Evolutionary conservation across 1,139 yeast genomes (phyloP).

Genomic region (Meyerozyma sp.): DNA sequence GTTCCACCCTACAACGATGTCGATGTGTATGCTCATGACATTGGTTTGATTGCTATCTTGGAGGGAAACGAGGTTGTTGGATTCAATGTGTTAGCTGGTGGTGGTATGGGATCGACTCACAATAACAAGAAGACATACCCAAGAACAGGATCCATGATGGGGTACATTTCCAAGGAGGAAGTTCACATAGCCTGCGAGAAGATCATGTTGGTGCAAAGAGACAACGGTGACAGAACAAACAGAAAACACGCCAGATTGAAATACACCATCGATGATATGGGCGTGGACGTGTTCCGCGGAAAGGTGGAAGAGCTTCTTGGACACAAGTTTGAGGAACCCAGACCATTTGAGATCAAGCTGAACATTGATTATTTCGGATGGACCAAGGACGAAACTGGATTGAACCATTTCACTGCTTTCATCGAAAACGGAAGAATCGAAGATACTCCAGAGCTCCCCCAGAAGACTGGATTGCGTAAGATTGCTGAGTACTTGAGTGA

Average conservation of each 20-base stretch:
- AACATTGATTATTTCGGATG: conserved; percentile 93
- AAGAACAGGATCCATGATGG: conserved; percentile 84
- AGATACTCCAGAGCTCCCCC: conserved; percentile 86
- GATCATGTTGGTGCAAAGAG: conserved; percentile 92
- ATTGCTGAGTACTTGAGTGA: conserved; percentile 62
- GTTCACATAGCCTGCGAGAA: conserved; percentile 80
- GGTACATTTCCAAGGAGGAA: conserved; percentile 65
- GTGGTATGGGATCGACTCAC: conserved; percentile 99
- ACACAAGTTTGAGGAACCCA: conserved; percentile 63
- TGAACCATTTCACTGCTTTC: conserved; percentile 88
- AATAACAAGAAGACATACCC: conserved; percentile 97
- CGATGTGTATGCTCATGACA: conserved; percentile 93
- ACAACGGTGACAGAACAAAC: conserved; percentile 90
- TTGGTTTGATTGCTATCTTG: conserved; percentile 87
- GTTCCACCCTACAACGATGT: conserved; percentile 97
- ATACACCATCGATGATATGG: conserved; percentile 92
- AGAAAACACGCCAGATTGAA: conserved; percentile 97
- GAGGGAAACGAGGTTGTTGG: conserved; percentile 65
- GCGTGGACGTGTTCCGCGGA: conserved; percentile 71
- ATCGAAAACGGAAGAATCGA: conserved; percentile 97
- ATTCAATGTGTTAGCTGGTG: conserved; percentile 88
- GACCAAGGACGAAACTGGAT: conserved; percentile 83
- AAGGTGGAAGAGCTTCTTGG: conserved; percentile 86
- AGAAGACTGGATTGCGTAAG: conserved; percentile 79
- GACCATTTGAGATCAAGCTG: conserved; percentile 72